Evolutionary conservation across 225 moss, liverwort and hornwort species (phyloP).

Genomic region (Pseudisothecium myosuroides): DNA sequence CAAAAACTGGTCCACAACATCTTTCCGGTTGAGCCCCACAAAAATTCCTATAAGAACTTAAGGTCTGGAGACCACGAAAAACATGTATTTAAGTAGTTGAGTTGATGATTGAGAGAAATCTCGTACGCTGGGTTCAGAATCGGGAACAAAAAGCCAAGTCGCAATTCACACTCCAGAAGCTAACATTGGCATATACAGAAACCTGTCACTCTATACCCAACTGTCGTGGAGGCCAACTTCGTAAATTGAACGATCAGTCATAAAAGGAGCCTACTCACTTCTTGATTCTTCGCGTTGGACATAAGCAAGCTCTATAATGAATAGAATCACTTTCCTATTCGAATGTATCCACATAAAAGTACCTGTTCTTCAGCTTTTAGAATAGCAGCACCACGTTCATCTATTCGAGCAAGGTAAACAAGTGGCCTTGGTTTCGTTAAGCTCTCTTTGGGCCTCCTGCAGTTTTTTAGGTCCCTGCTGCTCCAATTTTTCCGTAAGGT

Average conservation of each 20-base stretch:
- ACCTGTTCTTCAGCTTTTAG: slow-evolving; percentile 45
- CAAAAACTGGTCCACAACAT: background rate
- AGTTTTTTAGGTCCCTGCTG: slow-evolving; percentile 31
- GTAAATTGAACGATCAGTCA: background rate
- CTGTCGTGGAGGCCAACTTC: background rate
- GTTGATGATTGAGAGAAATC: background rate
- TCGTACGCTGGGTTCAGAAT: background rate
- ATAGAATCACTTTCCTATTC: background rate
- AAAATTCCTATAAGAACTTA: background rate
- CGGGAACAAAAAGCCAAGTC: background rate
- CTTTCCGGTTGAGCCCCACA: background rate
- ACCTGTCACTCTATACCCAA: background rate
- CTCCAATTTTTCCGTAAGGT: slow-evolving; percentile 51
- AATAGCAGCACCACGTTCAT: slow-evolving; percentile 35
- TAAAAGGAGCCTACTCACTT: background rate
- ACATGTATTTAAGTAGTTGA: background rate
- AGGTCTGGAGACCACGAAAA: background rate
- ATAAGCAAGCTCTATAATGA: background rate
- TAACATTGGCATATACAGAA: background rate
- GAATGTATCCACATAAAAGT: background rate
- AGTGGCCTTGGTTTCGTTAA: slow-evolving; percentile 24
- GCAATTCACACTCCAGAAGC: background rate
- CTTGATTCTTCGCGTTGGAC: background rate
- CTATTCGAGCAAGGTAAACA: slow-evolving; percentile 39
- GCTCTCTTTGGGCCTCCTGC: slow-evolving; percentile 33